These are phyloP conservation scores for Aleurites moluccanus DNA, from an alignment of 441 rosid genomes.

Conservation along the genomic window DNA sequence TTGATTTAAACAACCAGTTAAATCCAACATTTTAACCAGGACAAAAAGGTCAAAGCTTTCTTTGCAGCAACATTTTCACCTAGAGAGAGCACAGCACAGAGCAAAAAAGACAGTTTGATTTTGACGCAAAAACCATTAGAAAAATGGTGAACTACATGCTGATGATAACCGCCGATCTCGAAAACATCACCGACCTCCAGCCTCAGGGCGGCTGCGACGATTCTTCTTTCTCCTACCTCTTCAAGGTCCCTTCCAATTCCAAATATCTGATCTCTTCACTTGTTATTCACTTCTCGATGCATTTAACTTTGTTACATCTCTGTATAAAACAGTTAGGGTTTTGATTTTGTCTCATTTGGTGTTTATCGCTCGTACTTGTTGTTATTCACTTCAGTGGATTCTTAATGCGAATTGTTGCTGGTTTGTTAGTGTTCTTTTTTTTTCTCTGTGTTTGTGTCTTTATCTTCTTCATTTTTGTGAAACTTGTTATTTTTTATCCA, in stretches of 20 bases:
- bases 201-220: constrained; percentile 86
- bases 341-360: not conserved
- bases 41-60: not conserved
- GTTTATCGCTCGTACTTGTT: not conserved
- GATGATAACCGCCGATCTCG: constrained; percentile 73
- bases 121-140: constrained; percentile 17
- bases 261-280: not conserved
- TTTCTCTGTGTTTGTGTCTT: not conserved
- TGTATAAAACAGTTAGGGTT: not conserved
- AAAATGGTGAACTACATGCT: constrained; percentile 85
- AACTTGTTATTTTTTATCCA: not conserved
- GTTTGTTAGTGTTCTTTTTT: constrained; percentile 11
- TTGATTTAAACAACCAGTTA: no score
- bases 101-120: constrained; percentile 18
- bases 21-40: no score
- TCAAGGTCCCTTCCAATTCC: constrained; percentile 54
- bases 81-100: not conserved
- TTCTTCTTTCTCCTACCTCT: constrained; percentile 65
- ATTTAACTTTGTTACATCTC: not conserved
- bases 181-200: constrained; percentile 72
- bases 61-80: not conserved
- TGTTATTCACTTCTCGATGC: not conserved
- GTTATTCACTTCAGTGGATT: not conserved
- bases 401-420: not conserved
- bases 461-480: not conserved